Base-by-base conservation (phyloP, 2,329 filamentous ascomycete species). In the Rhinocladiella similis region DNA sequence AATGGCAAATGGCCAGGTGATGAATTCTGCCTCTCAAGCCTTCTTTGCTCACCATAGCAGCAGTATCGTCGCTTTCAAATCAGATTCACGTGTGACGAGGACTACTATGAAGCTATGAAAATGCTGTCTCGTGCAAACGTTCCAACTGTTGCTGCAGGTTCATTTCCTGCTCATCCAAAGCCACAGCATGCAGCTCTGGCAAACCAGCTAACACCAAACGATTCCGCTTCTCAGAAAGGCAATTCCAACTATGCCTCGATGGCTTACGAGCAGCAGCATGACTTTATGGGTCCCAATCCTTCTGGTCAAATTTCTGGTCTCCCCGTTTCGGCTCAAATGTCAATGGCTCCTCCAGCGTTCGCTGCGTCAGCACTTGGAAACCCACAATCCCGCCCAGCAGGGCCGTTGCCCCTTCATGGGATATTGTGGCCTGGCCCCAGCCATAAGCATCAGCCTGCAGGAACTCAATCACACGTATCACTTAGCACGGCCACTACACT, bases 11-110 rank as follows among this genome's bases (percentile, higher is more conserved):
- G 60, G 66, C 62, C 65, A 67, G 65, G 71, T 71, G 66, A 59
- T 45, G 16, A 14, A 16, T 58, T 57, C 42, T 62, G 61, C 25
- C 49, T 33, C 25, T 16, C 14, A n/a, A 55, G 38, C 50, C 27
- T 59, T 55, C 42, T 16, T 56, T 61, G 47, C 65, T 68, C 47
- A 62, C 53, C 19, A n/a, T 3, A 33, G 19, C n/a, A 12, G 12
- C 56, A 78, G 76, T 65, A 73, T 16, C 72, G 73, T 25, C 72
- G 76, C 6, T 76, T 78, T 18, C 76, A 78, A 53, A 67, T 78
- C 56, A 77, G 75, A 52, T 77, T 77, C 50, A 63, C 64, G 1
- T 69, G 65, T 1, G 69, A 73, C 39, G 64, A 65, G 19, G 74
- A 78, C 53, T 78, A 72, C 57, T 73, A 72, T 47, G 69, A 69